These are phyloP conservation scores for Hippophae gyantsensis DNA, from an alignment of 306 rosid genomes.

Conservation along the genomic window DNA sequence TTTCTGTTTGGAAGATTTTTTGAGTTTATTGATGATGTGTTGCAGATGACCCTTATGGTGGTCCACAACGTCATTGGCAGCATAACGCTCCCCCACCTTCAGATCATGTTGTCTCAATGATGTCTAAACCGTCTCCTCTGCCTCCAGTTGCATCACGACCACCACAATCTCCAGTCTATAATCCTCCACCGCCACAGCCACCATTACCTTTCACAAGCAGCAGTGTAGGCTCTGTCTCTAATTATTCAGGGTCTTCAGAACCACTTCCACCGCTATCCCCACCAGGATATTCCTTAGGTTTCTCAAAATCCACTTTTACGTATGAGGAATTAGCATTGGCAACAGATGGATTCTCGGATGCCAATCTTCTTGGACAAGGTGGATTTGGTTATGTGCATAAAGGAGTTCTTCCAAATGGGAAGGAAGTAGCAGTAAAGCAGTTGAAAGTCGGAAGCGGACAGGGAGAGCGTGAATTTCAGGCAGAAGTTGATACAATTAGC, in stretches of 20 bases:
- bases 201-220: slow-evolving; percentile 46
- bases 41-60: slow-evolving; percentile 54
- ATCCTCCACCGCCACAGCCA: slow-evolving; percentile 25
- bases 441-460: slow-evolving; percentile 97
- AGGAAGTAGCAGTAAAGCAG: slow-evolving; percentile 93
- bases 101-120: slow-evolving; percentile 24
- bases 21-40: too few relatives aligned
- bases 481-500: slow-evolving; percentile 93
- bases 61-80: slow-evolving; percentile 55
- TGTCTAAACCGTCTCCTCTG: slow-evolving; percentile 53
- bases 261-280: slow-evolving; percentile 63
- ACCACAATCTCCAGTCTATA: slow-evolving; percentile 25
- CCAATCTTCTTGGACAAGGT: slow-evolving; percentile 93
- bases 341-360: slow-evolving; percentile 94
- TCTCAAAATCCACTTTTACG: slow-evolving; percentile 62
- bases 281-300: slow-evolving; percentile 51
- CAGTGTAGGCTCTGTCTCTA: slow-evolving; percentile 89
- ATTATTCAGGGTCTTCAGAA: slow-evolving; percentile 63
- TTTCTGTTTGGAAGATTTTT: too few relatives aligned
- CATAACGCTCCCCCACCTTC: slow-evolving; percentile 64
- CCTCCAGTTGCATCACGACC: slow-evolving; percentile 56
- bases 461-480: slow-evolving; percentile 95
- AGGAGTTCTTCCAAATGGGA: slow-evolving; percentile 86
- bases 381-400: slow-evolving; percentile 95
- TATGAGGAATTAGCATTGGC: slow-evolving; percentile 86